Evolutionary conservation across 345 rosid genomes (phyloP).

Genomic region (Gossypium mustelinum): DNA sequence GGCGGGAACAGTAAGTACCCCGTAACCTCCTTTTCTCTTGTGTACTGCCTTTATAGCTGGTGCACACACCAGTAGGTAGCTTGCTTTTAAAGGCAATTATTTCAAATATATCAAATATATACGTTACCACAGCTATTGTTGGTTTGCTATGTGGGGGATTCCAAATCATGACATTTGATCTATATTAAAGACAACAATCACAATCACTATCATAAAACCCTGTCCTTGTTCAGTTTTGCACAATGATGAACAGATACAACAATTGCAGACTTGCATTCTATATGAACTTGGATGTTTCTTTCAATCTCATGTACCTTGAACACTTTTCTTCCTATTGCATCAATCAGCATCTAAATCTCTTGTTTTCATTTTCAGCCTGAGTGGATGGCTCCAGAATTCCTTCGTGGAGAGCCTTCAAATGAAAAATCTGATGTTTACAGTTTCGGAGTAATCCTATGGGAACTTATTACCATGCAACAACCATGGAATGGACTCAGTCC

Average conservation of each 20-base stretch:
- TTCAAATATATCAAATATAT: not conserved
- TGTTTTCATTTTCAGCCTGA: conserved; percentile 77
- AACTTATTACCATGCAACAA: conserved; percentile 79
- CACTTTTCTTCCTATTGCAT: conserved; percentile 29
- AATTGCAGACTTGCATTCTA: not conserved
- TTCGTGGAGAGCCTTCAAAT: conserved; percentile 95
- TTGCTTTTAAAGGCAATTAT: not conserved
- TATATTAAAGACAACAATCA: not conserved
- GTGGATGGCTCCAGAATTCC: conserved; percentile 99
- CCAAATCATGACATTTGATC: not conserved
- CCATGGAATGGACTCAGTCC: conserved; percentile 95
- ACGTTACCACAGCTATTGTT: not conserved
- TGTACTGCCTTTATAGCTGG: not conserved
- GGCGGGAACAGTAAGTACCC: conserved; percentile 86
- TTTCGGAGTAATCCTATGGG: conserved; percentile 93
- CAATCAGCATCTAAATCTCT: conserved; percentile 38
- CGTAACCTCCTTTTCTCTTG: not conserved
- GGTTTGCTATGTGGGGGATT: not conserved
- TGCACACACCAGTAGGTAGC: not conserved
- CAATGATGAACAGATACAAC: not conserved
- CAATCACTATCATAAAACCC: not conserved
- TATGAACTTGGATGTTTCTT: not conserved
- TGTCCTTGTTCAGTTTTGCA: not conserved
- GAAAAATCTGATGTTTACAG: conserved; percentile 96
- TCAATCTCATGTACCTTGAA: conserved; percentile 28